Conservation (phyloP, 169 alveolate species). For the Eimeria acervulina region DNA sequence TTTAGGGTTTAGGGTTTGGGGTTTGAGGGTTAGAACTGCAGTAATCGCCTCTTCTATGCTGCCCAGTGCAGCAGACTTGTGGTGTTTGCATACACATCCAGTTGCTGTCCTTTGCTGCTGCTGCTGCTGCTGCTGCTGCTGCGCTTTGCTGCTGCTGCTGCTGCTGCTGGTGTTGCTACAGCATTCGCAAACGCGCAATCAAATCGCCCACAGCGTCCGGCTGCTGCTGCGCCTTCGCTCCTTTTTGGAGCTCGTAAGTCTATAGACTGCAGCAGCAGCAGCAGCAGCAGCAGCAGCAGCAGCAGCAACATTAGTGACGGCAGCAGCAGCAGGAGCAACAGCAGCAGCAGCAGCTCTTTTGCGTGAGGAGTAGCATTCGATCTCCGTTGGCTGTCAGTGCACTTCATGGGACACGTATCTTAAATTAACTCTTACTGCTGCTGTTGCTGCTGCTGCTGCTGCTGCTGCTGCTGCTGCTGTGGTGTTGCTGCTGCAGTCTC, state of each 20-base stretch:
- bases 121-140: constrained; percentile 8
- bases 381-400: too few relatives aligned
- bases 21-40: too few relatives aligned
- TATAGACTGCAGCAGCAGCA: background rate
- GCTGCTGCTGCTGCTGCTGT: constrained; percentile 24
- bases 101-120: background rate
- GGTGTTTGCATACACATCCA: background rate
- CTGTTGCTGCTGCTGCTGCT: constrained; percentile 10
- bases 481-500: constrained; percentile 61
- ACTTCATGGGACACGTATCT: too few relatives aligned
- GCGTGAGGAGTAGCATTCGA: background rate
- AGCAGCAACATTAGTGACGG: constrained; percentile 6
- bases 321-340: background rate
- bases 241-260: constrained; percentile 81
- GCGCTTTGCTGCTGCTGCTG: background rate
- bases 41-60: too few relatives aligned
- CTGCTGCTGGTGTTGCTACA: constrained; percentile 48
- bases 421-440: too few relatives aligned
- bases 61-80: background rate
- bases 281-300: background rate
- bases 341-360: background rate
- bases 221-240: constrained; percentile 82
- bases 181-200: constrained; percentile 80
- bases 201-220: constrained; percentile 81
- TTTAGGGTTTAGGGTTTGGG: background rate